phyloP scores from a whole-genome alignment of 306 rosid genomes.

The Rosa multiflora region DNA sequence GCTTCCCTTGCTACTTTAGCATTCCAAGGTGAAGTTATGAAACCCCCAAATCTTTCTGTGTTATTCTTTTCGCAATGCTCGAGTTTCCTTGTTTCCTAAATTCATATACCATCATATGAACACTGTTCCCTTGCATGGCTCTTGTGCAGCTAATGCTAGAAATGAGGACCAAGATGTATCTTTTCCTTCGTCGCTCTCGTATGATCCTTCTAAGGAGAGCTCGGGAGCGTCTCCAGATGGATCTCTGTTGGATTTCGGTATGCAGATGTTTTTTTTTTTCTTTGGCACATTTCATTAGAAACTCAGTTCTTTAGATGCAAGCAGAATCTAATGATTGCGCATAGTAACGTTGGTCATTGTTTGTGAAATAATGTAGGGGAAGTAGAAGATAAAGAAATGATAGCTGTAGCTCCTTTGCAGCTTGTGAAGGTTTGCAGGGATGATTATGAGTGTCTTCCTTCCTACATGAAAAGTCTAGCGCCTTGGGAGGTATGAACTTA shows the following conservation, averaged over 20 bases:
- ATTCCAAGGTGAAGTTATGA: slow-evolving; percentile 51
- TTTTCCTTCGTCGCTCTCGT: slow-evolving; percentile 12
- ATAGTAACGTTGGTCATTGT: neutral
- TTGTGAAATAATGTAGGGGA: slow-evolving; percentile 34
- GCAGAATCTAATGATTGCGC: neutral
- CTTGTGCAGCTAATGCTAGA: slow-evolving; percentile 32
- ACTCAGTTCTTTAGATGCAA: neutral
- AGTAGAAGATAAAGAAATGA: slow-evolving; percentile 32
- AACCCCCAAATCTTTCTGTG: neutral
- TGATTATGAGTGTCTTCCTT: slow-evolving; percentile 74
- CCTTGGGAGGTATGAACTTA: slow-evolving; percentile 79
- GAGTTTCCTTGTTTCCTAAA: neutral
- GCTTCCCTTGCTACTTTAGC: slow-evolving; percentile 79
- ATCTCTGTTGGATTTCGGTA: slow-evolving; percentile 36
- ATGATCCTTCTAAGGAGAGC: slow-evolving; percentile 23
- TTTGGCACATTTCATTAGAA: neutral
- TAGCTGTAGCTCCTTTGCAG: slow-evolving; percentile 37
- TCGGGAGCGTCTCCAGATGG: slow-evolving; percentile 27
- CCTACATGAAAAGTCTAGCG: slow-evolving; percentile 75
- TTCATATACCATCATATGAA: neutral
- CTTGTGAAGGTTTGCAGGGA: slow-evolving; percentile 45
- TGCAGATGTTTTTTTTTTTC: slow-evolving; percentile 7
- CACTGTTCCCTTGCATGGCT: neutral
- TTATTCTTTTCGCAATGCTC: neutral
- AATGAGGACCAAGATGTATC: slow-evolving; percentile 31